phyloP scores from a whole-genome alignment of 2,329 filamentous ascomycete genomes.

The Arthrobotrys conoides region DNA sequence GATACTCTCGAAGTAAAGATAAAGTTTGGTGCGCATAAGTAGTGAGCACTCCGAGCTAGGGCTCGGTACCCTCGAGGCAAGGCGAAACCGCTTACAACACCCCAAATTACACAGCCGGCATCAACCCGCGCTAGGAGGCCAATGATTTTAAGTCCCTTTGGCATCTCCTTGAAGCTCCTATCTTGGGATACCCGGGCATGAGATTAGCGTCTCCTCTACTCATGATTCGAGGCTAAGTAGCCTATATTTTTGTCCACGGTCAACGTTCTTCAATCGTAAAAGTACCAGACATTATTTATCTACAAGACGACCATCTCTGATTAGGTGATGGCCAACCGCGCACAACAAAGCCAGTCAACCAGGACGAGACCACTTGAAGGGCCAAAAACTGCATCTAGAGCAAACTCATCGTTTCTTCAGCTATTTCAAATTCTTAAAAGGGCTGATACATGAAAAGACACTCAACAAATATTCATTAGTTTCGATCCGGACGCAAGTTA shows the following conservation, averaged over 20 bases:
- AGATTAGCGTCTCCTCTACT: too few species aligned
- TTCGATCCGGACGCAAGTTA: neutral
- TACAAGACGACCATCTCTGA: neutral
- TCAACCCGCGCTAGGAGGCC: too few species aligned
- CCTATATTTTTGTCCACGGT: neutral
- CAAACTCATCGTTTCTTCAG: constrained; percentile 1
- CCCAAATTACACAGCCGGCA: too few species aligned
- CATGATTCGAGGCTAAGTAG: neutral
- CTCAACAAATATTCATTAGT: constrained; percentile 17
- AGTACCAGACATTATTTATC: neutral
- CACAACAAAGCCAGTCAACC: neutral
- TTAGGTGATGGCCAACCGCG: neutral
- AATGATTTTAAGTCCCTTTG: too few species aligned
- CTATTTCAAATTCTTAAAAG: constrained; percentile 9
- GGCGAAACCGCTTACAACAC: too few species aligned
- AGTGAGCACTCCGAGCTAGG: too few species aligned
- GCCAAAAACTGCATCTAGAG: neutral
- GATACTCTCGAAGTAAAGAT: too few species aligned
- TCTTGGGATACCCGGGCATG: neutral
- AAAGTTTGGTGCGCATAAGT: too few species aligned
- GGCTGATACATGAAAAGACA: constrained; percentile 8
- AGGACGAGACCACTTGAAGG: neutral
- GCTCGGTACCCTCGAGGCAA: too few species aligned
- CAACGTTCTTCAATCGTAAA: neutral
- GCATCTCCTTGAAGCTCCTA: too few species aligned